A percentile compares a stretch with the other conserved stretches of the same genome.
Evolutionary conservation across 2,329 filamentous ascomycete species (phyloP).

Genomic region (Pseudocercospora fuligena): DNA sequence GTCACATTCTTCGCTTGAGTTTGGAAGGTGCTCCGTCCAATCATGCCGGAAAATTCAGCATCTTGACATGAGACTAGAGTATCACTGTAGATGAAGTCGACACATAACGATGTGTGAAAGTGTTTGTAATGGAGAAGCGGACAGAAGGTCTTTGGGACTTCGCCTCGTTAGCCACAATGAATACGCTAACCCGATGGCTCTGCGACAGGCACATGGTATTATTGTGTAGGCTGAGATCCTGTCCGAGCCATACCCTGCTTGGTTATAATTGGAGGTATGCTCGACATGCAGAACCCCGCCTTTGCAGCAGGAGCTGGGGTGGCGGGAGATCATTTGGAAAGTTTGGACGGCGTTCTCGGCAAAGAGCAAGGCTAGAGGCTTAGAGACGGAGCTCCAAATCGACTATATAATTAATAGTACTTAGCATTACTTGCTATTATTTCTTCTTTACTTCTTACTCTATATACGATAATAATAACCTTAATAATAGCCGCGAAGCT

Average conservation of each 20-base stretch:
- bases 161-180: slow-evolving; percentile 5
- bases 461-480: too few species aligned
- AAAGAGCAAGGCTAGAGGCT: background rate
- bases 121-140: background rate
- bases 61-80: background rate
- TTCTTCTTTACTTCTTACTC: too few species aligned
- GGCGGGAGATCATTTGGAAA: background rate
- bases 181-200: background rate
- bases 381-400: too few species aligned
- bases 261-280: slow-evolving; percentile 9
- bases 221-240: slow-evolving; percentile 10
- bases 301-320: slow-evolving; percentile 11
- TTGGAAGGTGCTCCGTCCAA: background rate
- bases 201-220: background rate
- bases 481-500: too few species aligned
- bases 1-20: slow-evolving; percentile 6
- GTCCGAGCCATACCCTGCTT: slow-evolving; percentile 6
- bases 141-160: background rate
- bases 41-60: background rate
- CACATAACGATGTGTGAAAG: background rate
- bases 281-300: slow-evolving; percentile 9
- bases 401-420: too few species aligned
- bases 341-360: background rate
- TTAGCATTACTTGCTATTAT: too few species aligned
- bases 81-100: background rate